These are phyloP conservation scores for Bretschneidera sinensis DNA, from an alignment of 345 rosid species.

Conservation along the genomic window DNA sequence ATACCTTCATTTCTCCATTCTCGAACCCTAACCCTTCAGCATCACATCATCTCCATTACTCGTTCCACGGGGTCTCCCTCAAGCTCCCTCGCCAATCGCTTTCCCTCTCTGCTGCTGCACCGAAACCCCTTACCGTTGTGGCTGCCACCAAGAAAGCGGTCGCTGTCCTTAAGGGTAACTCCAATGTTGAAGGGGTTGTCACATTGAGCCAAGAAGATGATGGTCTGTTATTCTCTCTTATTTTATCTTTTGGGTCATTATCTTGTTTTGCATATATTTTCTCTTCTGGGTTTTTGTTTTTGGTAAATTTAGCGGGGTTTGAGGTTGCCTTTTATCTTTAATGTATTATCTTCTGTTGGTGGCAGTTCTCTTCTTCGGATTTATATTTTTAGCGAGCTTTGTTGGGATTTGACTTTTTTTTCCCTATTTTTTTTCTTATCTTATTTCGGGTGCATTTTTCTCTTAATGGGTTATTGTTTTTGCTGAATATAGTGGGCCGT, in stretches of 20 bases:
- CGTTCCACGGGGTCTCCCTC: slow-evolving; percentile 58
- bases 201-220: slow-evolving; percentile 68
- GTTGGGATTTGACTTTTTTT: neutral
- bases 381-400: neutral
- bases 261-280: neutral
- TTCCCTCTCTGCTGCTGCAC: slow-evolving; percentile 27
- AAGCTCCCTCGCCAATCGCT: slow-evolving; percentile 37
- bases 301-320: slow-evolving; percentile 4
- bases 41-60: slow-evolving; percentile 25
- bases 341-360: neutral
- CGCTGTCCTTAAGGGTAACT: slow-evolving; percentile 79
- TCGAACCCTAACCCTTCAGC: slow-evolving; percentile 12
- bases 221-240: slow-evolving; percentile 32
- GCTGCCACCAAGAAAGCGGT: slow-evolving; percentile 82
- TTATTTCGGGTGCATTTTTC: neutral
- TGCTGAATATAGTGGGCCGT: neutral
- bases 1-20: slow-evolving; percentile 19
- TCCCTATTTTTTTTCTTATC: neutral
- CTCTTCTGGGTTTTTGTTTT: slow-evolving; percentile 4
- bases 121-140: slow-evolving; percentile 45
- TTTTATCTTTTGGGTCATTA: neutral
- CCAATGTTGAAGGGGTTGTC: slow-evolving; percentile 83
- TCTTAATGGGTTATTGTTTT: neutral
- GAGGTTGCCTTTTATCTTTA: neutral
- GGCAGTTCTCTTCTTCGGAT: neutral